Evolutionary conservation across 176 grass and related monocot genomes (phyloP).

Genomic region (Elymus sibiricus): DNA sequence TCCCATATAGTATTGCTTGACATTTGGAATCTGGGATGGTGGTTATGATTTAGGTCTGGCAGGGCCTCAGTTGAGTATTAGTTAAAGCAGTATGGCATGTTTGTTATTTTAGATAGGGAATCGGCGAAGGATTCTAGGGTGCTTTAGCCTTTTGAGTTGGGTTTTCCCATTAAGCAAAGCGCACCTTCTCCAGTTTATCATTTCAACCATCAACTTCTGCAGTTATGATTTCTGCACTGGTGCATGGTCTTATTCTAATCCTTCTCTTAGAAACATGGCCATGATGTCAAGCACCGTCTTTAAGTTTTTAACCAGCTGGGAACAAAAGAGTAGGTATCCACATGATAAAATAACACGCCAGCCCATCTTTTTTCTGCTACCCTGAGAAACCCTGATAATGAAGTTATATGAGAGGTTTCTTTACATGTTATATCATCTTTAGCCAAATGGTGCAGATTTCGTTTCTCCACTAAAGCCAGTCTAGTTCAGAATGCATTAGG

Average conservation of each 20-base stretch:
- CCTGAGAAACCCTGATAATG: background rate
- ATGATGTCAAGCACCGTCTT: conserved; percentile 4
- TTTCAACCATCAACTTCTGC: background rate
- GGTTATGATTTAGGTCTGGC: background rate
- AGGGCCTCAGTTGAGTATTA: background rate
- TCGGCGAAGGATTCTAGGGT: background rate
- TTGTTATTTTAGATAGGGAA: background rate
- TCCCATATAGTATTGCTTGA: background rate
- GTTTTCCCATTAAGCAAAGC: no score
- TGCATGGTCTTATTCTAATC: background rate
- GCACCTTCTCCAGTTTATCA: background rate
- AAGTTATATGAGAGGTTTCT: background rate
- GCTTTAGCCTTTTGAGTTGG: background rate
- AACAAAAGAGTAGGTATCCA: background rate
- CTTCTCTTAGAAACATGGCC: background rate
- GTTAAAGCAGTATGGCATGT: background rate
- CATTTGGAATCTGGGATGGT: background rate
- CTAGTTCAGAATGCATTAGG: background rate
- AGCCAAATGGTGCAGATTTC: background rate
- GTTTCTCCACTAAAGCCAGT: background rate
- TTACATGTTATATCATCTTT: background rate
- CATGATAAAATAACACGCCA: background rate
- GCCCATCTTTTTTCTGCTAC: background rate
- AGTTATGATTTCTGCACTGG: background rate
- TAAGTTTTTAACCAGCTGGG: background rate